These are phyloP conservation scores for Venturia effusa DNA, from an alignment of 2,329 filamentous ascomycete species.

Conservation along the genomic window DNA sequence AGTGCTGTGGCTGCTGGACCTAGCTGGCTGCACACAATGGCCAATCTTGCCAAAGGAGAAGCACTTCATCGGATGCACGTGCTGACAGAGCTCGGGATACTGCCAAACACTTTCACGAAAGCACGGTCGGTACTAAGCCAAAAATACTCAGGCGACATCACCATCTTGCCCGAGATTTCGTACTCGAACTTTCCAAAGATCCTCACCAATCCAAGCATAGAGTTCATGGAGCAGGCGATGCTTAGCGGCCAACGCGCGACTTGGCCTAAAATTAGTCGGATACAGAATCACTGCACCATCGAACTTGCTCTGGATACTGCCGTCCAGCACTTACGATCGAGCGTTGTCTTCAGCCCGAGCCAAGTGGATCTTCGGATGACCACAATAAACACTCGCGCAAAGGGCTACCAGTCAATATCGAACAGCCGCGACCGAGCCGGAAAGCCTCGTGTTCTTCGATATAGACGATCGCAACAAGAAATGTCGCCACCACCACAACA, in stretches of 20 bases:
- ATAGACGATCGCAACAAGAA: not conserved
- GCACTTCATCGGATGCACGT: conserved; percentile 71
- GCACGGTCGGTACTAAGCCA: conserved; percentile 73
- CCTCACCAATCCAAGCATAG: conserved; percentile 70
- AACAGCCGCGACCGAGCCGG: conserved; percentile 3
- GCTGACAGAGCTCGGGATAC: conserved; percentile 67
- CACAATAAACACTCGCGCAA: conserved; percentile 6
- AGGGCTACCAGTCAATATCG: not conserved
- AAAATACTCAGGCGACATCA: conserved; percentile 90
- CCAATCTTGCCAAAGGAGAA: conserved; percentile 67
- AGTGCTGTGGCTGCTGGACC: conserved; percentile 32
- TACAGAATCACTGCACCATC: conserved; percentile 79
- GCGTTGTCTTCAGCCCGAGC: conserved; percentile 58
- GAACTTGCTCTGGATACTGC: conserved; percentile 74
- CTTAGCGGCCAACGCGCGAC: conserved; percentile 74
- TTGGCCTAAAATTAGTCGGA: conserved; percentile 79
- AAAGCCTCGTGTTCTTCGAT: not conserved
- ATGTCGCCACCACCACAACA: conserved; percentile 1
- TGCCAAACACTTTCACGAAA: conserved; percentile 71
- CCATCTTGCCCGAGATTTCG: conserved; percentile 72
- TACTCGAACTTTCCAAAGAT: conserved; percentile 65
- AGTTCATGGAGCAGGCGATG: conserved; percentile 76
- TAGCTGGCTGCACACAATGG: conserved; percentile 54
- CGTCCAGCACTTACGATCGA: conserved; percentile 55
- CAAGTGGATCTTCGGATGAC: conserved; percentile 34